Evolutionary conservation across 2,329 filamentous ascomycete genomes (phyloP).

Genomic region (Nemania diffusa): DNA sequence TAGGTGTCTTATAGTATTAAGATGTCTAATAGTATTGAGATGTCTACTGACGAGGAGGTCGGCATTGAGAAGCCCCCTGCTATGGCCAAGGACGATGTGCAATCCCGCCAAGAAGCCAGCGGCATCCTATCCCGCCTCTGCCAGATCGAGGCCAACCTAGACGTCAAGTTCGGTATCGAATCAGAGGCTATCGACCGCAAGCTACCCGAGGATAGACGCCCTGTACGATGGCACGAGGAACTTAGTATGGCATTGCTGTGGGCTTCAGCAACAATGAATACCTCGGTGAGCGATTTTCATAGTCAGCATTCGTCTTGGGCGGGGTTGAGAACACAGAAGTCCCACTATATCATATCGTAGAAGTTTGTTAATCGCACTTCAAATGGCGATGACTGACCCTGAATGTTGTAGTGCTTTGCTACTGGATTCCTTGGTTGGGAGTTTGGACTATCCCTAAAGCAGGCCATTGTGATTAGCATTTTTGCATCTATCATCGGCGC

Average conservation of each 20-base stretch:
- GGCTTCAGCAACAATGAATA: conserved; percentile 63
- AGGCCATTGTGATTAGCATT: conserved; percentile 57
- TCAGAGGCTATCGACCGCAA: conserved; percentile 59
- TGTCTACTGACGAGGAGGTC: conserved; percentile 27
- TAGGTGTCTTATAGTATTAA: background rate
- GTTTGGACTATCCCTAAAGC: conserved; percentile 58
- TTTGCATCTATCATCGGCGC: conserved; percentile 59
- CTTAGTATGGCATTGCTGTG: conserved; percentile 62
- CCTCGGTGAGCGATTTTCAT: conserved; percentile 42
- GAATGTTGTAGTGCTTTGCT: conserved; percentile 53
- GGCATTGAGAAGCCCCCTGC: conserved; percentile 10
- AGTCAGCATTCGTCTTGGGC: too few relatives aligned
- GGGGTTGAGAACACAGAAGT: too few relatives aligned
- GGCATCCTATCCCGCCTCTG: conserved; percentile 32
- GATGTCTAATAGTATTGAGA: background rate
- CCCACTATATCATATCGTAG: too few relatives aligned
- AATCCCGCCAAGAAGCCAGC: background rate
- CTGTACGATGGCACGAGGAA: conserved; percentile 40
- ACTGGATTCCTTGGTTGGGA: conserved; percentile 63
- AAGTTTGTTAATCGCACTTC: background rate
- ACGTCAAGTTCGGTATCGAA: conserved; percentile 60
- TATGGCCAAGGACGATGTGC: conserved; percentile 8
- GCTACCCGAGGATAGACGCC: conserved; percentile 57
- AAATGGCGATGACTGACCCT: background rate
- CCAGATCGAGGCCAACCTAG: conserved; percentile 47